These are phyloP conservation scores for Cyclocybe aegerita DNA, from an alignment of 768 basidiomycete genomes.

Conservation along the genomic window DNA sequence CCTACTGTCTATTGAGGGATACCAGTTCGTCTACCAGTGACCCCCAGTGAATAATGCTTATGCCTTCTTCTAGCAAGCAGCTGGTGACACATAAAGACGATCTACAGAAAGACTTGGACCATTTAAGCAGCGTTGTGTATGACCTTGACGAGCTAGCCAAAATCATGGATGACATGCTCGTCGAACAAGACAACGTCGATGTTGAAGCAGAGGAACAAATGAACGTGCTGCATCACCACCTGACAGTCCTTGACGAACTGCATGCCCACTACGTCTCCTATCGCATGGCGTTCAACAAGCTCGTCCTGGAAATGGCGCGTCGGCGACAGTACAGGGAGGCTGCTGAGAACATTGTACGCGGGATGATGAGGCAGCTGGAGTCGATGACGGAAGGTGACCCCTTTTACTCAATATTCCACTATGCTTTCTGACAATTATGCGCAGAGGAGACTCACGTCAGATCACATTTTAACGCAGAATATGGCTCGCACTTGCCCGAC, in stretches of 20 bases:
- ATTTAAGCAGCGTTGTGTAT: slow-evolving; percentile 49
- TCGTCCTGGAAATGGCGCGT: slow-evolving; percentile 72
- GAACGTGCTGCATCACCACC: slow-evolving; percentile 54
- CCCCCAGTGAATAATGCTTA: not conserved
- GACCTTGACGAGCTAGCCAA: slow-evolving; percentile 77
- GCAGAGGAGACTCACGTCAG: slow-evolving; percentile 70
- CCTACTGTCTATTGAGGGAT: slow-evolving; percentile 47
- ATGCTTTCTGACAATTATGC: slow-evolving; percentile 1
- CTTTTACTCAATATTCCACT: not conserved
- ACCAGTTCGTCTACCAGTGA: slow-evolving; percentile 48
- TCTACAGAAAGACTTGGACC: slow-evolving; percentile 47
- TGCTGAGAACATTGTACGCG: slow-evolving; percentile 60
- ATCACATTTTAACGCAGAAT: slow-evolving; percentile 67
- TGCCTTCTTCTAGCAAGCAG: slow-evolving; percentile 40
- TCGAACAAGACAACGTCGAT: slow-evolving; percentile 67
- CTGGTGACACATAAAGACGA: slow-evolving; percentile 43
- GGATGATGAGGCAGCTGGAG: slow-evolving; percentile 64
- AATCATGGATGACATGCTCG: slow-evolving; percentile 78
- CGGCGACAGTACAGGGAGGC: slow-evolving; percentile 66
- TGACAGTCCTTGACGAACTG: slow-evolving; percentile 62
- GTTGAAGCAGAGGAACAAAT: slow-evolving; percentile 57
- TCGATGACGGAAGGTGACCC: slow-evolving; percentile 65
- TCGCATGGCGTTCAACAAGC: slow-evolving; percentile 69
- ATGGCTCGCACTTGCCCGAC: slow-evolving; percentile 72
- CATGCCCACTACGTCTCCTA: slow-evolving; percentile 68